Evolutionary conservation across 805 yeast species (phyloP).

Genomic region (Metschnikowia noctiluminum): DNA sequence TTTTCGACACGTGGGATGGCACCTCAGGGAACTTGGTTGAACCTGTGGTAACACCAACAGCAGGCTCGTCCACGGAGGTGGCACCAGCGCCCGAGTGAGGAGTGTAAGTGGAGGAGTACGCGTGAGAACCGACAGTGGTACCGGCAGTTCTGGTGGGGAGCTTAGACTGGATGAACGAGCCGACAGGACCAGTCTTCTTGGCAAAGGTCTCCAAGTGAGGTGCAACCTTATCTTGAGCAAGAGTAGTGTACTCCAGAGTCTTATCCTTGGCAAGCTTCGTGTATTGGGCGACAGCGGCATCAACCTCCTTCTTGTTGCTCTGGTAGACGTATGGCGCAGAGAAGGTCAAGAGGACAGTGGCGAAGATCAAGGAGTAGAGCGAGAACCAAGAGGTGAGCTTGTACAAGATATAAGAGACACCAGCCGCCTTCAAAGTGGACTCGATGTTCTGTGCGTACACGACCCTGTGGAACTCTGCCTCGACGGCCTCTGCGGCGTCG

Average conservation of each 20-base stretch:
- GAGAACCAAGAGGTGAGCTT: slow-evolving; percentile 75
- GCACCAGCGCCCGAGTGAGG: slow-evolving; percentile 9
- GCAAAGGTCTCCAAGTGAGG: slow-evolving; percentile 60
- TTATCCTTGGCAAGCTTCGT: slow-evolving; percentile 48
- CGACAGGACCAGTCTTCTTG: slow-evolving; percentile 64
- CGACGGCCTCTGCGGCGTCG: slow-evolving; percentile 47
- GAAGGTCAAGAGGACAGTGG: slow-evolving; percentile 60
- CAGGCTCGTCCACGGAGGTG: slow-evolving; percentile 13
- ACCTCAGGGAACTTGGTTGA: slow-evolving; percentile 42
- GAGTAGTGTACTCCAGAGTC: slow-evolving; percentile 39
- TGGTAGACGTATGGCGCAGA: slow-evolving; percentile 73
- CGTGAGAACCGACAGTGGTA: slow-evolving; percentile 51
- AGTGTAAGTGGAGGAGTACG: slow-evolving; percentile 14
- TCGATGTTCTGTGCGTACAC: slow-evolving; percentile 69
- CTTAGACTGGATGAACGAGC: slow-evolving; percentile 53
- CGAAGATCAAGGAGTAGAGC: slow-evolving; percentile 60
- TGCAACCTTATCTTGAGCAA: slow-evolving; percentile 41
- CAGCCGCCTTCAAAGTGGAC: slow-evolving; percentile 70
- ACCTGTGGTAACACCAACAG: slow-evolving; percentile 32
- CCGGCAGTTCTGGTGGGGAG: slow-evolving; percentile 70
- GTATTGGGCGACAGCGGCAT: slow-evolving; percentile 50
- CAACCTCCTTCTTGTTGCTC: slow-evolving; percentile 74
- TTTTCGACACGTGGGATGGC: slow-evolving; percentile 22
- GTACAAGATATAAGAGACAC: slow-evolving; percentile 59
- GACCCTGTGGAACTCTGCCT: slow-evolving; percentile 52